These are phyloP conservation scores for Vigna hirtella DNA, from an alignment of 306 rosid genomes.

Conservation along the genomic window DNA sequence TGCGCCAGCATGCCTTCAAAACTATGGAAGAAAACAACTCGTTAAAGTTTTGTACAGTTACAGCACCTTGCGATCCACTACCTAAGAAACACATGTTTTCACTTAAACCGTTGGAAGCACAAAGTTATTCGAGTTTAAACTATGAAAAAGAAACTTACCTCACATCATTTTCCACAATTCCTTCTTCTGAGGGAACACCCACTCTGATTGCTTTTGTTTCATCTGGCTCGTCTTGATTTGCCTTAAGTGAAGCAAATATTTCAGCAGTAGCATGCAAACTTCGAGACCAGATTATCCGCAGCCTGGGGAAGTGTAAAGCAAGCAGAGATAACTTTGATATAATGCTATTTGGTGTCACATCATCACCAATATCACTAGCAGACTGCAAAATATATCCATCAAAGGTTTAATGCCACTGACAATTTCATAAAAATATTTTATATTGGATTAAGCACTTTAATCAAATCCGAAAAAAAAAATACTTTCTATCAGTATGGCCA, in stretches of 20 bases:
- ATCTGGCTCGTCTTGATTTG: slow-evolving; percentile 96
- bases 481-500: not conserved
- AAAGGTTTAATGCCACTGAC: slow-evolving; percentile 33
- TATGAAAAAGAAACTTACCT: slow-evolving; percentile 58
- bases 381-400: slow-evolving; percentile 66
- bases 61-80: slow-evolving; percentile 8
- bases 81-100: slow-evolving; percentile 23
- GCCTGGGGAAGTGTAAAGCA: slow-evolving; percentile 87
- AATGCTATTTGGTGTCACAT: slow-evolving; percentile 85
- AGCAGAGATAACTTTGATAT: slow-evolving; percentile 95
- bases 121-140: slow-evolving; percentile 23
- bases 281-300: slow-evolving; percentile 95
- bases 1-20: not conserved
- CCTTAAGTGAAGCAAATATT: slow-evolving; percentile 84
- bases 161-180: slow-evolving; percentile 85
- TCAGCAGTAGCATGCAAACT: slow-evolving; percentile 94
- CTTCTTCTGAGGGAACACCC: slow-evolving; percentile 97
- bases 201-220: slow-evolving; percentile 87
- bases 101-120: slow-evolving; percentile 24
- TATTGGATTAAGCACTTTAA: slow-evolving; percentile 8
- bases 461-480: slow-evolving; percentile 27
- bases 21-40: slow-evolving; percentile 25
- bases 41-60: slow-evolving; percentile 19
- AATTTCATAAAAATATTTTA: slow-evolving; percentile 13
- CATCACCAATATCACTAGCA: slow-evolving; percentile 93